Base-by-base conservation (phyloP, 164 flowering plant genomes). In the Berberis thunbergii region DNA sequence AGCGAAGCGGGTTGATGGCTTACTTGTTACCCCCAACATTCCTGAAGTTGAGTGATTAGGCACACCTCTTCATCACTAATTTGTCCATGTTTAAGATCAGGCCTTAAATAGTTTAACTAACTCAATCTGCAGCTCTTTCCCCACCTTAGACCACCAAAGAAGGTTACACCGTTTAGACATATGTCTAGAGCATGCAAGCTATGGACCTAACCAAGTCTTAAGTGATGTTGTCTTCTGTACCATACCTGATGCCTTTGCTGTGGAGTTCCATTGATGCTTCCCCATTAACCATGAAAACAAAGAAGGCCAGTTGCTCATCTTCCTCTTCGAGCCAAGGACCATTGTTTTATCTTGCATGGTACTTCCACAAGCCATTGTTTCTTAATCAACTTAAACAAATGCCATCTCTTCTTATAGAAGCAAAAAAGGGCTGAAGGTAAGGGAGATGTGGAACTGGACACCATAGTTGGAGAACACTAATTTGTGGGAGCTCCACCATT, bases 271-370 rank as follows among this genome's bases (percentile, higher is more conserved):
- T 54, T 83, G 71, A 6, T 79, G 67, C 42, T 83, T 78, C 11
- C 96, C 96, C 63, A 83, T 67, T 63, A 75, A 62, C 2, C 26
- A 26, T 26, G 26, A 67, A 54, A 0, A 85, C 90, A 58, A 70
- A 72, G 9, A 76, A 45, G 4, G 64, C 66, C 38, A 88, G 64
- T 40, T 43, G 60, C 57, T 82, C 75, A 54, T 88, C 92, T 76
- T 86, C 96, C 64, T 83, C 88, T 60, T 82, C 77, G 26, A 72
- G 69, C 96, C 96, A 89, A 62, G 85, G 80, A 52, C 96, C 90
- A 81, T 10, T 1, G 64, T 70, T 9, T 67, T 69, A 60, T 71
- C 80, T 65, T 78, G 73, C 64, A 73, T 76, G 63, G 72, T 63
- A 55, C 64, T 63, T 73, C 63, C 67, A 53, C 64, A 60, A 9